Evolutionary conservation across 2,329 filamentous ascomycete species (phyloP).

Genomic region (Penicillium sp.): DNA sequence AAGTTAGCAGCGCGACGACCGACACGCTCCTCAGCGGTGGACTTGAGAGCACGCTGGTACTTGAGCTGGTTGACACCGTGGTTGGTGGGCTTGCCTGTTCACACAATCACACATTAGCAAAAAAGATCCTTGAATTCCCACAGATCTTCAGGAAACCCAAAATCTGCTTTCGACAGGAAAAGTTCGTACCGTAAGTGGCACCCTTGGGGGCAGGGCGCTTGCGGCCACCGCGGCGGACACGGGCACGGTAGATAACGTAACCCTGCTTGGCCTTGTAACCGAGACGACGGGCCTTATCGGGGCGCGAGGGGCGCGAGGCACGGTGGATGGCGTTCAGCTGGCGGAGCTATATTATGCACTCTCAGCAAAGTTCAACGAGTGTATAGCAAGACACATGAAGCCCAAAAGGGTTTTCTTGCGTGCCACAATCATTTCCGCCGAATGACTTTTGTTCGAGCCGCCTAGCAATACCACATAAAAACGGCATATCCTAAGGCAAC

Average conservation of each 20-base stretch:
- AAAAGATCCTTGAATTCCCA: slow-evolving; percentile 14
- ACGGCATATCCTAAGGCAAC: slow-evolving; percentile 33
- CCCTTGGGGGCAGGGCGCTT: slow-evolving; percentile 96
- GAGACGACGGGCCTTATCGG: slow-evolving; percentile 99
- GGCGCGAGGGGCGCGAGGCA: slow-evolving; percentile 94
- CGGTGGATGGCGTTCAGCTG: slow-evolving; percentile 99
- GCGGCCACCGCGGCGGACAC: slow-evolving; percentile 97
- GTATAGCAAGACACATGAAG: slow-evolving; percentile 71
- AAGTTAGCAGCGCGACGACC: slow-evolving; percentile 98
- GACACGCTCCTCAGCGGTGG: slow-evolving; percentile 99
- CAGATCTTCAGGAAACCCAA: neutral
- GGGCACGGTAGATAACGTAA: slow-evolving; percentile 99
- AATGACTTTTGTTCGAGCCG: slow-evolving; percentile 31
- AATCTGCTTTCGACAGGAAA: neutral
- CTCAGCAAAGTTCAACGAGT: slow-evolving; percentile 99
- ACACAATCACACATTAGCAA: slow-evolving; percentile 19
- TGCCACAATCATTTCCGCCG: slow-evolving; percentile 49
- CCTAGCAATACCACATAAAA: slow-evolving; percentile 32
- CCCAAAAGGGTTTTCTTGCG: slow-evolving; percentile 27
- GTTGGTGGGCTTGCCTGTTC: slow-evolving; percentile 98
- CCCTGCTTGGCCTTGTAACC: slow-evolving; percentile 99
- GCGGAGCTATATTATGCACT: slow-evolving; percentile 99
- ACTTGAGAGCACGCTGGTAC: slow-evolving; percentile 98
- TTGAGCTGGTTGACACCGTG: slow-evolving; percentile 99
- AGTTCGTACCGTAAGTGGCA: slow-evolving; percentile 87